Conservation (phyloP, 352 stramenopile genomes). For the Elongisporangium prolatum region DNA sequence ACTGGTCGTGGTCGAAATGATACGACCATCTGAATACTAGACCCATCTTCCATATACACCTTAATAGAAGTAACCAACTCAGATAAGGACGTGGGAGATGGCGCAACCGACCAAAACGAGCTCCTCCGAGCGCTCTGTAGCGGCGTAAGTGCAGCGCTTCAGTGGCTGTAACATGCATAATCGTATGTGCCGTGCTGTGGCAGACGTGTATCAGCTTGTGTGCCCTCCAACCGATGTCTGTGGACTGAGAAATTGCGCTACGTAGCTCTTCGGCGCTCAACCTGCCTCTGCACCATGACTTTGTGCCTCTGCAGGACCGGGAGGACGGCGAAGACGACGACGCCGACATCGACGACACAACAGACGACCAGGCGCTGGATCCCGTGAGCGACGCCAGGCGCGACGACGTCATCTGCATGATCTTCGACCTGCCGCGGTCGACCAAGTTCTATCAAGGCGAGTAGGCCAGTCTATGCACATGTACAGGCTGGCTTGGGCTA, state of each 20-base stretch:
- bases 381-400: slow-evolving; percentile 46
- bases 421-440: slow-evolving; percentile 69
- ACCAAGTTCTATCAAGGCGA: slow-evolving; percentile 79
- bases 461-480: not conserved
- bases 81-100: not conserved
- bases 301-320: slow-evolving; percentile 28
- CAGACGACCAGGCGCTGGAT: slow-evolving; percentile 16
- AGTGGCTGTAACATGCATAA: not conserved
- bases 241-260: not conserved
- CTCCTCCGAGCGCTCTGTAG: not conserved
- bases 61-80: not conserved
- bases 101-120: not conserved
- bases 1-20: slow-evolving; percentile 1
- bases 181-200: not conserved
- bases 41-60: not conserved
- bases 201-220: not conserved
- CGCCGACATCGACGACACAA: not conserved
- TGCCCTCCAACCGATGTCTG: not conserved
- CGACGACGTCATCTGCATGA: slow-evolving; percentile 84
- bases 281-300: slow-evolving; percentile 40
- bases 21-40: not conserved
- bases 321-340: slow-evolving; percentile 12
- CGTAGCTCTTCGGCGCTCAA: slow-evolving; percentile 15
- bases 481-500: slow-evolving; percentile 3
- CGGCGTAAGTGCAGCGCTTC: not conserved